Conservation (phyloP, 306 rosid genomes). For the Rosa multiflora region DNA sequence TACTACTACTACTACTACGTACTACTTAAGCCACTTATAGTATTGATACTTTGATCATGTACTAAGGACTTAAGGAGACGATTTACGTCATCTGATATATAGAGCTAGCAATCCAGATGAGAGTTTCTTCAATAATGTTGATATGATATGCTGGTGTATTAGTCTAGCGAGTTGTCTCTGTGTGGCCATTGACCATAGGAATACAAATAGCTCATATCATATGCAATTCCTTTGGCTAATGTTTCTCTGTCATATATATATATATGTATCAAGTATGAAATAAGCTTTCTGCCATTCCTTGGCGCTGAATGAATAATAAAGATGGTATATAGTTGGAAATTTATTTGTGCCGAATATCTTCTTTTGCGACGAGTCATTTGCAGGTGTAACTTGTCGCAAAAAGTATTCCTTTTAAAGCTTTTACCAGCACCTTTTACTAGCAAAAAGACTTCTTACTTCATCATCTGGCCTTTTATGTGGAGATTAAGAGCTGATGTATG, state of each 20-base stretch:
- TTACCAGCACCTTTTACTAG: background rate
- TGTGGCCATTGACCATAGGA: slow-evolving; percentile 5
- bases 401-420: background rate
- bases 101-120: slow-evolving; percentile 6
- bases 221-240: slow-evolving; percentile 22
- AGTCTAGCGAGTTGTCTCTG: slow-evolving; percentile 21
- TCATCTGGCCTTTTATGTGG: background rate
- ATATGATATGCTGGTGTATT: slow-evolving; percentile 9
- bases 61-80: slow-evolving; percentile 29
- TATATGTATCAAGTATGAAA: slow-evolving; percentile 25
- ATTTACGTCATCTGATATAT: slow-evolving; percentile 18
- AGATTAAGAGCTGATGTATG: background rate
- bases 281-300: slow-evolving; percentile 12
- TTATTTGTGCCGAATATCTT: too few relatives aligned
- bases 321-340: background rate
- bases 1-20: slow-evolving; percentile 2
- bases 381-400: background rate
- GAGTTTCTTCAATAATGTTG: slow-evolving; percentile 34
- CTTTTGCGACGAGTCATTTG: too few relatives aligned
- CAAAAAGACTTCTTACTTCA: background rate
- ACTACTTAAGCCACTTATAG: background rate
- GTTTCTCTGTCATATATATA: slow-evolving; percentile 4
- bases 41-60: slow-evolving; percentile 31
- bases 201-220: slow-evolving; percentile 1
- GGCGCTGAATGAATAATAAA: background rate